Evolutionary conservation across 2,329 filamentous ascomycete species (phyloP), one percentile per base, ranked within the genome.

Genomic region (Colletotrichum chlorophyti): DNA sequence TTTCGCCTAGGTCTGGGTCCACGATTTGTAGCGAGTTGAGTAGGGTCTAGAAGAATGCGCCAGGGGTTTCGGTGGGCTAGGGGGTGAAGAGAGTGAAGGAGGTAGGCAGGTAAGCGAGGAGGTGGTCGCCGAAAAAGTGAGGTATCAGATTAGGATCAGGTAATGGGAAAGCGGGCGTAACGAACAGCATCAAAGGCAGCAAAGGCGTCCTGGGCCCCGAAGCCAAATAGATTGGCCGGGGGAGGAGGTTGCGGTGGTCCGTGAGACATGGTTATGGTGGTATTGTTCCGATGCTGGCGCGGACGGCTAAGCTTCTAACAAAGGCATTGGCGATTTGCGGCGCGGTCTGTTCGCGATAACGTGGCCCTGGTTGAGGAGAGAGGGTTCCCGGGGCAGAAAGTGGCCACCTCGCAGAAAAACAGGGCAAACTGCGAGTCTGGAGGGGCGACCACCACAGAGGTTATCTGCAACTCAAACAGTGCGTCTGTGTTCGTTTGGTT

Each of bases 191-290:
- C 53, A 37, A 58, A 58, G 53, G 47, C 52, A 52, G 53, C 58
- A 37, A 51, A 65, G 57, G 64, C 61, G 43, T 61, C 62, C 59
- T 69, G 64, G 58, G 60, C 60, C 63, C 68, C 66, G 64, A 74
- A 77, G 64, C 68, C 68, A 61, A 72, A 76, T 45, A 74, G 67
- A 66, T 70, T 74, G 65, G 65, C 63, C 45, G 68, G 69, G 64
- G 66, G 66, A 60, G 69, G 70, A 60, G 69, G 70, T 40, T 70
- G 72, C 64, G 71, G 69, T 63, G 68, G 71, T 60, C 70, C 64
- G 65, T 72, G 68, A 63, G 72, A 71, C 72, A 75, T 75, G 64
- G 63, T 68, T 64, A 64, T 57, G 37, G 57, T 53, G 54, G 61
- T 60, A 49, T 27, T 40, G 57, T 55, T 60, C 57, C 57, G 27